Conservation (phyloP, 208 protist genomes). For the Acanthamoeba sp. region DNA sequence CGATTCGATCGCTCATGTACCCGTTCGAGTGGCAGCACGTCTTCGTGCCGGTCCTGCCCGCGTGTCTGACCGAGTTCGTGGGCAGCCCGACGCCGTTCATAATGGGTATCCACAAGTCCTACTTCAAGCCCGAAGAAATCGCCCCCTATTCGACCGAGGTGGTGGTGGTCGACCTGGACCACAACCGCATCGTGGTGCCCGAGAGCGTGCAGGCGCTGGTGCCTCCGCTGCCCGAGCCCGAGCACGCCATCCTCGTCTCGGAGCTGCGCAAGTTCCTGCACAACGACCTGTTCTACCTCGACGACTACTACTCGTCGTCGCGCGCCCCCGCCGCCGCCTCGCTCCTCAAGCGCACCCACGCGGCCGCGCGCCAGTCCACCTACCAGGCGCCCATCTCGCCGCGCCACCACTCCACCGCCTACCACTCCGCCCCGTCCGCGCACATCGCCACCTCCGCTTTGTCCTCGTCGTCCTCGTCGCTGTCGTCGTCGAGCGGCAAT, state of each 20-base stretch:
- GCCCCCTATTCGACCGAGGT: slow-evolving; percentile 33
- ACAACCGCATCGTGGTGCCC: slow-evolving; percentile 75
- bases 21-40: slow-evolving; percentile 87
- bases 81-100: slow-evolving; percentile 86
- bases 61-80: slow-evolving; percentile 81
- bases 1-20: slow-evolving; percentile 77
- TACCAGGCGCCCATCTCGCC: neutral
- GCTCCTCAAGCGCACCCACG: neutral
- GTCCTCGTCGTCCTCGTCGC: neutral
- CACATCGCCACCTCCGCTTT: neutral
- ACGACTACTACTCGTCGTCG: slow-evolving; percentile 54
- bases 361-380: neutral
- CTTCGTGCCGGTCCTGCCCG: slow-evolving; percentile 83
- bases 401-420: neutral
- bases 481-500: neutral
- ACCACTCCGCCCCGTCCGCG: neutral
- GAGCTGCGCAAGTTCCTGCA: slow-evolving; percentile 68
- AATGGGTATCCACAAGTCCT: slow-evolving; percentile 81
- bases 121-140: neutral
- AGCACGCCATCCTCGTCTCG: slow-evolving; percentile 15
- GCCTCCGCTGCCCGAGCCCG: slow-evolving; percentile 27
- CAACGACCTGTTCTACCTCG: slow-evolving; percentile 50
- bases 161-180: slow-evolving; percentile 69
- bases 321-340: neutral
- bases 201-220: neutral